Evolutionary conservation across 495 filamentous ascomycete genomes (phyloP), one percentile per base, ranked within the genome.

Genomic region (Amorphotheca resinae): DNA sequence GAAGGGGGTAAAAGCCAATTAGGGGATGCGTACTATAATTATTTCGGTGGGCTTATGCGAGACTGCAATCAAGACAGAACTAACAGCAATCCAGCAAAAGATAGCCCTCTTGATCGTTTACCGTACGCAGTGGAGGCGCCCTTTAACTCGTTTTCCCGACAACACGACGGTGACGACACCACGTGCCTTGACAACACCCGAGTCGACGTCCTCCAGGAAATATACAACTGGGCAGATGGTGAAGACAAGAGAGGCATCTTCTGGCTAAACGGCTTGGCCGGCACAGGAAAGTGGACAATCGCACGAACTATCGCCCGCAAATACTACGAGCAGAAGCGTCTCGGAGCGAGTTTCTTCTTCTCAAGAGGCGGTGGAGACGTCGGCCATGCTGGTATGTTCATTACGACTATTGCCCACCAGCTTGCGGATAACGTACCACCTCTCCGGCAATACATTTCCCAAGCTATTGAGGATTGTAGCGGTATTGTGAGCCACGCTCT

Each of bases 231-330:
- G 33, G 33, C 33, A 1, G 33, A 36, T 36, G 15, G 33, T 9
- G 38, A 41, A 15, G 25, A 44, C 9, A 31, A 18, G 5, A 1
- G 28, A 21, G 45, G 35, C 40, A 57, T 41, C 33, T 62, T 61
- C 44, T 65, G 59, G 62, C 52, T 65, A 9, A 46, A 46, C 18
- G 61, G 38, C 2, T 1, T 9, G 18, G 33, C 33, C 2, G 33
- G 33, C 1, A 36, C 33, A 16, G 33, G 33, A 36, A 36, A 36
- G 33, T 36, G 9, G 1, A 36, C 33, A 9, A 36, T 36, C 8
- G 11, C 33, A 11, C 33, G 33, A 2, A 36, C 33, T 16, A 16
- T 36, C 8, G 42, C 42, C 28, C 32, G 42, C 15, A 38, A 16
- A 28, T 38, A 37, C 11, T 2, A 16, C 23, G 14, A 36, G 7